A percentile compares a stretch with the other conserved stretches of the same genome.
These are phyloP conservation scores for Plasmodium gonderi DNA, from an alignment of 169 alveolate genomes.

Conservation along the genomic window DNA sequence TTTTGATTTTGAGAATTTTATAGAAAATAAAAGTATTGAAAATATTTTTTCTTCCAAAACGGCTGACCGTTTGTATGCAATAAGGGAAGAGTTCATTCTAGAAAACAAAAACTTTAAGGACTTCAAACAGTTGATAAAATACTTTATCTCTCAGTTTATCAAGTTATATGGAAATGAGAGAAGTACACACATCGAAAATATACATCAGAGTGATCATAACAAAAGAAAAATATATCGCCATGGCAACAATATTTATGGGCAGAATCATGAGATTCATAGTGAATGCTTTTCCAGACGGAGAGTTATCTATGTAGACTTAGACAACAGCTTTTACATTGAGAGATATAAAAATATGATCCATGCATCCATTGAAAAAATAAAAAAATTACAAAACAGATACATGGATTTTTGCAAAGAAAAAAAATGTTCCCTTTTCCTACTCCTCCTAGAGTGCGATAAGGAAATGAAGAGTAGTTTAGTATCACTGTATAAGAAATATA, in stretches of 20 bases:
- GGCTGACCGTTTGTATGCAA: neutral
- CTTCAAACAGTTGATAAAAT: slow-evolving; percentile 9
- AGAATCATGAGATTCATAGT: neutral
- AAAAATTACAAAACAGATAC: slow-evolving; percentile 45
- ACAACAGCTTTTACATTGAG: slow-evolving; percentile 67
- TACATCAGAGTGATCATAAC: neutral
- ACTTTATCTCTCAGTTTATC: slow-evolving; percentile 23
- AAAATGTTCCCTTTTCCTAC: slow-evolving; percentile 16
- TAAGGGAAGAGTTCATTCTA: slow-evolving; percentile 1
- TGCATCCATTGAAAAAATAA: slow-evolving; percentile 34
- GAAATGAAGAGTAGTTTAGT: neutral
- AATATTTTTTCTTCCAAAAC: slow-evolving; percentile 1
- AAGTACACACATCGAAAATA: neutral
- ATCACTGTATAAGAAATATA: neutral
- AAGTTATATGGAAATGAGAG: neutral
- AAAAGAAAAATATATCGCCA: neutral
- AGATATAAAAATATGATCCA: slow-evolving; percentile 70
- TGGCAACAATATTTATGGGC: neutral
- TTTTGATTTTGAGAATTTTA: slow-evolving; percentile 48
- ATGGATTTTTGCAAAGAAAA: slow-evolving; percentile 23
- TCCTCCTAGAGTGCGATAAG: slow-evolving; percentile 12
- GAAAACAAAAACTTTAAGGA: neutral
- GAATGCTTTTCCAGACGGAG: slow-evolving; percentile 29
- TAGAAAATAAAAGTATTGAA: slow-evolving; percentile 47
- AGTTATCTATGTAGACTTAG: slow-evolving; percentile 55